A percentile compares a stretch with the other conserved stretches of the same genome.
These are phyloP conservation scores for Cystobasidiaceae sp. DNA, from an alignment of 1,284 basidiomycete genomes.

Conservation along the genomic window DNA sequence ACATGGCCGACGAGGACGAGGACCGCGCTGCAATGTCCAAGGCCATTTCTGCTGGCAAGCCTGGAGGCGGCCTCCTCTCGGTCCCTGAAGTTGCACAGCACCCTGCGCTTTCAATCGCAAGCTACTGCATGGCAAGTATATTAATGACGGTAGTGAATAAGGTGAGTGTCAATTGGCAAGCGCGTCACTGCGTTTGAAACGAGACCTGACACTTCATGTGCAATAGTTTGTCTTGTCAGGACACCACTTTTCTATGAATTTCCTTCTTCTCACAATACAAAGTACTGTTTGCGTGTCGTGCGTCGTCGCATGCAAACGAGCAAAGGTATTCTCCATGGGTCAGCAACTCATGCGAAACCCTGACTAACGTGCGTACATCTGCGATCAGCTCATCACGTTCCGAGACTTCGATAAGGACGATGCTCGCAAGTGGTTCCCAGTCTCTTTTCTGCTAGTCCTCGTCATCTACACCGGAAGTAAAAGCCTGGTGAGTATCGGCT, in stretches of 20 bases:
- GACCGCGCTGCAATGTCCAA: not conserved
- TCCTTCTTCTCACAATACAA: constrained; percentile 87
- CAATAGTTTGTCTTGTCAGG: constrained; percentile 92
- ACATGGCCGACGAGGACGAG: constrained; percentile 17
- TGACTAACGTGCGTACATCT: no score
- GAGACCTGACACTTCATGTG: no score
- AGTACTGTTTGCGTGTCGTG: constrained; percentile 74
- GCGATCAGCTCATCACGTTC: constrained; percentile 76
- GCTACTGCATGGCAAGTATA: constrained; percentile 82
- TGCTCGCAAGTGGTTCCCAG: constrained; percentile 88
- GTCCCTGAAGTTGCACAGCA: constrained; percentile 13
- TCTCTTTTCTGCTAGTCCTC: constrained; percentile 82
- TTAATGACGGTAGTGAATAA: constrained; percentile 98
- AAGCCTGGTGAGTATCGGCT: constrained; percentile 67
- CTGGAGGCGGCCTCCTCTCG: constrained; percentile 7
- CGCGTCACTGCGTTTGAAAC: not conserved
- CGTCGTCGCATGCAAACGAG: constrained; percentile 66
- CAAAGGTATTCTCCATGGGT: constrained; percentile 51
- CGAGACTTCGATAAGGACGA: constrained; percentile 77
- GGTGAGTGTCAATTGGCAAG: constrained; percentile 52
- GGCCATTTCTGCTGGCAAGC: not conserved
- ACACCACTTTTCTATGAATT: constrained; percentile 90
- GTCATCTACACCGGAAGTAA: constrained; percentile 99
- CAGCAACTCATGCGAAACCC: no score
- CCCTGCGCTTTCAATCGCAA: constrained; percentile 32